These are phyloP conservation scores for Backusella tuberculispora DNA, from an alignment of 192 early-diverging fungal genomes.

Conservation along the genomic window DNA sequence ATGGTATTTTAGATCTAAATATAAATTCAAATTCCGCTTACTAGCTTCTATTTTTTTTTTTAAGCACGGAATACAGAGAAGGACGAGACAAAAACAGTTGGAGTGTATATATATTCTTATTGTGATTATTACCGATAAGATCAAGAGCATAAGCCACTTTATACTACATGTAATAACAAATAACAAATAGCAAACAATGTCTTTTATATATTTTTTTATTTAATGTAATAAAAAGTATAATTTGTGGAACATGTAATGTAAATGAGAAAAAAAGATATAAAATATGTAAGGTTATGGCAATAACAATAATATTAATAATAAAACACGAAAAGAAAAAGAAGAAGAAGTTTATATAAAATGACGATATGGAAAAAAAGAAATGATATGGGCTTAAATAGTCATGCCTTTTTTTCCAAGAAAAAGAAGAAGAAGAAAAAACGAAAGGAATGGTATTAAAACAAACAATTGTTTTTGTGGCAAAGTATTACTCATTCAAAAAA, in stretches of 20 bases:
- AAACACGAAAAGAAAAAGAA: too few relatives aligned
- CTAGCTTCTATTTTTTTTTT: neutral
- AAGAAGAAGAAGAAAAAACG: conserved; percentile 11
- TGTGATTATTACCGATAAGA: neutral
- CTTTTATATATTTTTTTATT: too few relatives aligned
- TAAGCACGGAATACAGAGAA: neutral
- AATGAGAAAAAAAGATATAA: neutral
- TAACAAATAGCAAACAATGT: too few relatives aligned
- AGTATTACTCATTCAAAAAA: conserved; percentile 4
- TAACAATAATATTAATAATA: neutral
- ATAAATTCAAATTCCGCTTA: neutral
- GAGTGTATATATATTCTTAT: neutral
- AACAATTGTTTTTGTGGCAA: conserved; percentile 7
- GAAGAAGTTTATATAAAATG: neutral
- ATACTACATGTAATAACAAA: neutral
- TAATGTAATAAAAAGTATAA: conserved; percentile 3
- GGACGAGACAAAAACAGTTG: neutral
- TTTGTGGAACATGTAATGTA: neutral
- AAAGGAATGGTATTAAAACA: too few relatives aligned
- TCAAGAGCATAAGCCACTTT: neutral
- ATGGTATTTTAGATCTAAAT: neutral
- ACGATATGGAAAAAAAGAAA: neutral
- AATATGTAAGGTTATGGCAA: neutral
- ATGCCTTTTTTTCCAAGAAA: neutral
- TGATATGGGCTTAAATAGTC: neutral